These are phyloP conservation scores for Phalaenopsis equestris DNA, from an alignment of 106 monocot genomes.

Conservation along the genomic window DNA sequence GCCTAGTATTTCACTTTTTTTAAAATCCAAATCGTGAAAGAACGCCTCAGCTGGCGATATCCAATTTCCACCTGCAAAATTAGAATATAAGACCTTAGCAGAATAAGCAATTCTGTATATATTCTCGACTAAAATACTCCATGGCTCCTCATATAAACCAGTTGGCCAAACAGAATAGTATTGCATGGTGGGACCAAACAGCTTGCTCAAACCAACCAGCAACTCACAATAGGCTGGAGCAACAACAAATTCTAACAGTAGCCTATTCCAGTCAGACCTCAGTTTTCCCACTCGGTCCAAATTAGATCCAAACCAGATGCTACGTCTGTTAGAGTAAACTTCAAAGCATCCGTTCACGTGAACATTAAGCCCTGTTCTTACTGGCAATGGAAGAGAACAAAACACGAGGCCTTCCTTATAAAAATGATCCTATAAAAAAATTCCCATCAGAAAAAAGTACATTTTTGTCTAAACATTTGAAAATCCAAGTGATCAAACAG, in stretches of 20 bases:
- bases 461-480: not conserved
- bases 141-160: slow-evolving; percentile 81
- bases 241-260: slow-evolving; percentile 75
- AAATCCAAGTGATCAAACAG: slow-evolving; percentile 1
- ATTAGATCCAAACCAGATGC: slow-evolving; percentile 93
- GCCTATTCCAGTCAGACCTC: slow-evolving; percentile 95
- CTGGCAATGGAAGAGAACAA: slow-evolving; percentile 95
- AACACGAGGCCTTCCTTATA: slow-evolving; percentile 83
- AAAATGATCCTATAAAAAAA: slow-evolving; percentile 50
- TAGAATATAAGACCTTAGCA: slow-evolving; percentile 53
- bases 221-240: slow-evolving; percentile 71
- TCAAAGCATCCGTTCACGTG: slow-evolving; percentile 98
- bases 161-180: slow-evolving; percentile 92
- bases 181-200: slow-evolving; percentile 37
- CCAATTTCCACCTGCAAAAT: slow-evolving; percentile 68
- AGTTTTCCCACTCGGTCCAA: slow-evolving; percentile 94
- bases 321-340: slow-evolving; percentile 92
- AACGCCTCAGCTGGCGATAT: slow-evolving; percentile 65
- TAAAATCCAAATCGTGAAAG: slow-evolving; percentile 55
- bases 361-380: slow-evolving; percentile 77
- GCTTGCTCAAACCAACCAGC: slow-evolving; percentile 43
- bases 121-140: slow-evolving; percentile 56
- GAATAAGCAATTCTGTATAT: slow-evolving; percentile 51
- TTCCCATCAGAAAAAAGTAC: not conserved
- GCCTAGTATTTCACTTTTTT: slow-evolving; percentile 36